These are phyloP conservation scores for Hamigera avellanea DNA, from an alignment of 495 filamentous ascomycete genomes.

Conservation along the genomic window DNA sequence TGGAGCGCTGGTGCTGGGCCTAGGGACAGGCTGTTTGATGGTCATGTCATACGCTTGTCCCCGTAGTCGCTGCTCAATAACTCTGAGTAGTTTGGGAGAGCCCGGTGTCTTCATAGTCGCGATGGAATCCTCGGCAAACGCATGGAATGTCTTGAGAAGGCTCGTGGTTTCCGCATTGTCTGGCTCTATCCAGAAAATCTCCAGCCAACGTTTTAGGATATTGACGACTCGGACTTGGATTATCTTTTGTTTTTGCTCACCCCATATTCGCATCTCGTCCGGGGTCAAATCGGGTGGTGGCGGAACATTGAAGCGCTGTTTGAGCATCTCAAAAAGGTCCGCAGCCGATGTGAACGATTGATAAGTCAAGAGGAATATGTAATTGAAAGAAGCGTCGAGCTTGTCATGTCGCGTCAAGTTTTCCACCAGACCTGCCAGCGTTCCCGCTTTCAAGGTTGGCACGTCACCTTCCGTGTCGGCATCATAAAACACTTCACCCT, in stretches of 20 bases:
- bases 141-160: conserved; percentile 75
- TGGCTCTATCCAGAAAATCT: conserved; percentile 97
- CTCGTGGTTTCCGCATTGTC: conserved; percentile 70
- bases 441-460: conserved; percentile 74
- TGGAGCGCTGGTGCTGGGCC: conserved; percentile 64
- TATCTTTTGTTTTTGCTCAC: conserved; percentile 85
- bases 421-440: conserved; percentile 79
- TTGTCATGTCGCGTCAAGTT: conserved; percentile 93
- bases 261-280: conserved; percentile 75
- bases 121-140: conserved; percentile 83
- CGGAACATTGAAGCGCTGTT: conserved; percentile 82
- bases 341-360: conserved; percentile 83
- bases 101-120: conserved; percentile 88
- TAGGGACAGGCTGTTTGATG: conserved; percentile 77
- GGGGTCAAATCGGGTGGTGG: conserved; percentile 73
- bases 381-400: conserved; percentile 90
- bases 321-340: conserved; percentile 87
- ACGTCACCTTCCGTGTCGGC: conserved; percentile 63
- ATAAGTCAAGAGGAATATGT: conserved; percentile 94
- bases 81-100: conserved; percentile 63
- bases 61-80: conserved; percentile 74
- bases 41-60: conserved; percentile 84
- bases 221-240: conserved; percentile 95
- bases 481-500: conserved; percentile 84
- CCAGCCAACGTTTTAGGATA: conserved; percentile 95